phyloP scores from a whole-genome alignment of 192 early-diverging fungal species.

The Podila horticola region DNA sequence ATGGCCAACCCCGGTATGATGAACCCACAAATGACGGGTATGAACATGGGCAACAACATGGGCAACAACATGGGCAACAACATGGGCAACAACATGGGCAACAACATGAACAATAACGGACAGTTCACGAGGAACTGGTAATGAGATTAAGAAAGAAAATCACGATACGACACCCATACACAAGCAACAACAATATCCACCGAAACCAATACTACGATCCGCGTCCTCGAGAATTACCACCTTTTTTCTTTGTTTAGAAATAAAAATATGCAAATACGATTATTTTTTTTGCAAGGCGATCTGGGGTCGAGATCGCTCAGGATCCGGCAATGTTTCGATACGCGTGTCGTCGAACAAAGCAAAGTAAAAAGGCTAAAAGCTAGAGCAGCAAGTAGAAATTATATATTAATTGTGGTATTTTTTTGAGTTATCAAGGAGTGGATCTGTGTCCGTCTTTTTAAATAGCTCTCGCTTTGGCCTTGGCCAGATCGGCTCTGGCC shows the following conservation, averaged over 20 bases:
- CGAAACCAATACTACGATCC: neutral
- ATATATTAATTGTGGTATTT: neutral
- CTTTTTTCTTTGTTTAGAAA: no score
- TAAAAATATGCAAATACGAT: no score
- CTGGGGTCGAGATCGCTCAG: no score
- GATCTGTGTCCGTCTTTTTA: neutral
- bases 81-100: constrained; percentile 19
- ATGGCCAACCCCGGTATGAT: constrained; percentile 18
- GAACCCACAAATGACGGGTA: constrained; percentile 30
- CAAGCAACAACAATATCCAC: neutral
- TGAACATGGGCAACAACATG: constrained; percentile 28
- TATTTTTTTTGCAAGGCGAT: no score
- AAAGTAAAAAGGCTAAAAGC: no score
- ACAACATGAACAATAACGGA: constrained; percentile 45
- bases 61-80: constrained; percentile 13
- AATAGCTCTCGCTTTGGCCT: constrained; percentile 1
- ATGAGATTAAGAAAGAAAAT: constrained; percentile 5
- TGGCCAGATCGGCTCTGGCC: neutral
- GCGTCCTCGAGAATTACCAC: no score
- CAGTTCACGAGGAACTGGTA: constrained; percentile 51
- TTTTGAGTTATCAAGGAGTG: neutral
- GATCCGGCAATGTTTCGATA: no score
- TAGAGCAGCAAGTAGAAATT: no score
- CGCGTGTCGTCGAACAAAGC: no score
- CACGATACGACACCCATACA: neutral